Conservation (phyloP, 176 grass and related monocot species). For the Secale cereale region DNA sequence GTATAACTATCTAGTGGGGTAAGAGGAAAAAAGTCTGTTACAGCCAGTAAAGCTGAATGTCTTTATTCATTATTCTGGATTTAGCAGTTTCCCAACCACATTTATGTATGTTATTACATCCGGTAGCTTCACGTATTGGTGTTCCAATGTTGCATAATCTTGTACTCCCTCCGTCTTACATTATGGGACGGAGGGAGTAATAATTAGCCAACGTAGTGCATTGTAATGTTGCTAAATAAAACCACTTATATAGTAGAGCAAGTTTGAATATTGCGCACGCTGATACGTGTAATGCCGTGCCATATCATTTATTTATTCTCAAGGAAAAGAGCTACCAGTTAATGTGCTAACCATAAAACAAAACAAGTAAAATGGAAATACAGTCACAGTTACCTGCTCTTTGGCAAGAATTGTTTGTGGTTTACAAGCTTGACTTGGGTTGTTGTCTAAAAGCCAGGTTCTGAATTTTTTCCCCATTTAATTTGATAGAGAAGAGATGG, state of each 20-base stretch:
- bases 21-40: too few species aligned
- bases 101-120: not conserved
- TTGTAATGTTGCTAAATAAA: not conserved
- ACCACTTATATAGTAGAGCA: not conserved
- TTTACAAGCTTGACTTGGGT: not conserved
- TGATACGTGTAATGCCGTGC: not conserved
- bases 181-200: too few species aligned
- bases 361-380: not conserved
- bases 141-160: not conserved
- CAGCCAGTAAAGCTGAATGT: not conserved
- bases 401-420: not conserved
- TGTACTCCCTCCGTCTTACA: too few species aligned
- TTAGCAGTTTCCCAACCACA: not conserved
- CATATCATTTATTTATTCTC: not conserved
- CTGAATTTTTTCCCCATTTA: not conserved
- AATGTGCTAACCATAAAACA: not conserved
- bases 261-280: not conserved
- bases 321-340: not conserved
- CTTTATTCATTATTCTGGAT: not conserved
- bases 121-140: not conserved
- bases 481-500: constrained; percentile 73
- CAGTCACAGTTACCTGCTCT: not conserved
- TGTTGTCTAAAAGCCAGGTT: not conserved
- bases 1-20: too few species aligned
- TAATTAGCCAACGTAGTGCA: too few species aligned